Base-by-base conservation (phyloP, 495 filamentous ascomycete species). In the Friedmanniomyces simplex region DNA sequence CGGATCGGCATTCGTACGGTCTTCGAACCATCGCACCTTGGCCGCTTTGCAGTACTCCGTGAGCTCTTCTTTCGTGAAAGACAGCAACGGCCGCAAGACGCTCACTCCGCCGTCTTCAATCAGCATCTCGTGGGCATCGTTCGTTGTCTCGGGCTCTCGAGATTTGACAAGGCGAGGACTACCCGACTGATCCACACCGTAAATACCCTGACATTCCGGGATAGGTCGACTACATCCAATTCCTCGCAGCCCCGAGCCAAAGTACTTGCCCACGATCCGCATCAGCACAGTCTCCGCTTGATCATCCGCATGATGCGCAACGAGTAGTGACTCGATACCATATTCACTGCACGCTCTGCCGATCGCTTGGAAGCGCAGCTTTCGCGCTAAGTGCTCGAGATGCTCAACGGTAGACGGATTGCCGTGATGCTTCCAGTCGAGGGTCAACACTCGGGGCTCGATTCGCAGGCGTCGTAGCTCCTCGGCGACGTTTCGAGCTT, bases 261-360 rank as follows among this genome's bases (percentile, higher is more conserved):
- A 72, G 42, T 84, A 82, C 6, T 83, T 81, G 20, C 71, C 67
- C 0, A 82, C 69, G 39, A 96, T 66, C 43, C 89, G 75, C 81
- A 86, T 83, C 42, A 98, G 67, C 3, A 94, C 77, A 0, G 91
- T 95, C 70, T 98, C 93, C 37, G 88, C 87, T 62, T 86, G 82
- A 67, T 97, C 90, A 66, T 90, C 86, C 59, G 78, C 74, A 68
- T 96, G 91, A 67, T 98, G 91, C 7, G 84, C 91, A 34, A 88
- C 70, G 1, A 96, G 70, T 2, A 96, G 60, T 1, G 79, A 74
- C 22, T 68, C 65, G 25, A 86, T 77, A 0, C 66, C 51, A 6
- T 67, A 41, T 1, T 72, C 63, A 20, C 65, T 65, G 66, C 87
- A 91, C 14, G 76, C 77, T n/a, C 47, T 59, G 4, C 84, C 89